Evolutionary conservation across 2,329 filamentous ascomycete genomes (phyloP).

Genomic region (Aspergillus carbonarius): DNA sequence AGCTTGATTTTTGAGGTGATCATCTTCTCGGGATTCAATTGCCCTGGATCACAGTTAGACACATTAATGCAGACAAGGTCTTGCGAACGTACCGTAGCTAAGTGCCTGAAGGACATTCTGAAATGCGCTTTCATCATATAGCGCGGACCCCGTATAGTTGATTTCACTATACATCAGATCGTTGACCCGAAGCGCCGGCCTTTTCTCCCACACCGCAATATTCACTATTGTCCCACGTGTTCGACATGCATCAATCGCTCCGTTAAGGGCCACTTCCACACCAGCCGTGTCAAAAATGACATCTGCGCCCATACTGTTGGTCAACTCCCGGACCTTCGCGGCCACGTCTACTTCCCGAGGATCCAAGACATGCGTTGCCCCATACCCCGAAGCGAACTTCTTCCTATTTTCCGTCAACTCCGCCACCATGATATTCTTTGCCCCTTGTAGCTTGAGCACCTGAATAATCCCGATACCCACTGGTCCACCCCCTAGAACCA

Average conservation of each 20-base stretch:
- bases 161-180: conserved; percentile 56
- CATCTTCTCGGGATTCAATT: conserved; percentile 57
- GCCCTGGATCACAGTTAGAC: conserved; percentile 34
- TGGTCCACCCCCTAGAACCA: conserved; percentile 62
- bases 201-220: conserved; percentile 64
- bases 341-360: conserved; percentile 51
- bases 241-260: conserved; percentile 51
- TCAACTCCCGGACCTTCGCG: conserved; percentile 48
- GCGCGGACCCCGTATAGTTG: conserved; percentile 49
- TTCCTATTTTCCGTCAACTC: conserved; percentile 56
- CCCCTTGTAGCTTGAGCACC: conserved; percentile 55
- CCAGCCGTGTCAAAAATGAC: conserved; percentile 64
- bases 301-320: conserved; percentile 51
- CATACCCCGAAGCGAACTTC: conserved; percentile 54
- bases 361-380: conserved; percentile 56
- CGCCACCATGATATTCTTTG: conserved; percentile 57
- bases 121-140: conserved; percentile 57
- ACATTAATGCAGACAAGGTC: neutral
- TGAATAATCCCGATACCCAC: conserved; percentile 63
- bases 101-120: conserved; percentile 57
- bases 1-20: conserved; percentile 60
- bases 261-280: conserved; percentile 51
- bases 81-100: conserved; percentile 15
- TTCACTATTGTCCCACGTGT: conserved; percentile 61
- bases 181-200: conserved; percentile 55